Evolutionary conservation across 2,329 filamentous ascomycete species (phyloP).

Genomic region (Aschersonia sp.): DNA sequence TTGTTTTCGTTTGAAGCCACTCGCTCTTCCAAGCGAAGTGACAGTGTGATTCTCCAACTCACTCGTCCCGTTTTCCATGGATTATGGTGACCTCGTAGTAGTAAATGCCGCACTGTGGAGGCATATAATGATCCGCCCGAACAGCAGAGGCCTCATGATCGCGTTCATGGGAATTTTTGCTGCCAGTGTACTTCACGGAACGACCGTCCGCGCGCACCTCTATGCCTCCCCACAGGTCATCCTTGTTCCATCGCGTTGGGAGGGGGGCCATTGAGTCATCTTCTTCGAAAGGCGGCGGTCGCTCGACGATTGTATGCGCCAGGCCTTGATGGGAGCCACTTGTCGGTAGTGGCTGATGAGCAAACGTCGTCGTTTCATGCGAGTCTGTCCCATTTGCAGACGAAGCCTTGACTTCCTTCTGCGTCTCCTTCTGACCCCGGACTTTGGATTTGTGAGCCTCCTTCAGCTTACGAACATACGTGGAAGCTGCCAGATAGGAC

Average conservation of each 20-base stretch:
- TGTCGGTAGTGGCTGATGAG: slow-evolving; percentile 9
- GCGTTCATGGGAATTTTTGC: slow-evolving; percentile 31
- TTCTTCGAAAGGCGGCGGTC: slow-evolving; percentile 44
- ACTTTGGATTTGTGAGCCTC: slow-evolving; percentile 51
- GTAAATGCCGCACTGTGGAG: slow-evolving; percentile 80
- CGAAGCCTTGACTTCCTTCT: not conserved
- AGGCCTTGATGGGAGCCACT: slow-evolving; percentile 55
- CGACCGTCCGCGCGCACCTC: slow-evolving; percentile 62
- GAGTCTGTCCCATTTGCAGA: too few relatives aligned
- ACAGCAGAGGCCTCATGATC: slow-evolving; percentile 70
- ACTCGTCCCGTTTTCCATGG: slow-evolving; percentile 39
- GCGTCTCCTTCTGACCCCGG: slow-evolving; percentile 32
- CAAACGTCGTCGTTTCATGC: too few relatives aligned
- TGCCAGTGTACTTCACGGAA: slow-evolving; percentile 47
- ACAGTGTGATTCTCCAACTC: not conserved
- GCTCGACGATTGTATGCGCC: slow-evolving; percentile 74
- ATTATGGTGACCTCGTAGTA: slow-evolving; percentile 64
- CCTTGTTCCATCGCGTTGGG: slow-evolving; percentile 69
- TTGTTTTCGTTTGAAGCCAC: not conserved
- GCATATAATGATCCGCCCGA: slow-evolving; percentile 75
- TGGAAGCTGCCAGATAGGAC: slow-evolving; percentile 66
- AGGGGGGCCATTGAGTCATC: slow-evolving; percentile 48
- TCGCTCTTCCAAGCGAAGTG: not conserved
- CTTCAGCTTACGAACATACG: slow-evolving; percentile 63
- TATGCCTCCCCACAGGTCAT: slow-evolving; percentile 58